These are phyloP conservation scores for Pythium aristosporum DNA, from an alignment of 352 stramenopile genomes.

Conservation along the genomic window DNA sequence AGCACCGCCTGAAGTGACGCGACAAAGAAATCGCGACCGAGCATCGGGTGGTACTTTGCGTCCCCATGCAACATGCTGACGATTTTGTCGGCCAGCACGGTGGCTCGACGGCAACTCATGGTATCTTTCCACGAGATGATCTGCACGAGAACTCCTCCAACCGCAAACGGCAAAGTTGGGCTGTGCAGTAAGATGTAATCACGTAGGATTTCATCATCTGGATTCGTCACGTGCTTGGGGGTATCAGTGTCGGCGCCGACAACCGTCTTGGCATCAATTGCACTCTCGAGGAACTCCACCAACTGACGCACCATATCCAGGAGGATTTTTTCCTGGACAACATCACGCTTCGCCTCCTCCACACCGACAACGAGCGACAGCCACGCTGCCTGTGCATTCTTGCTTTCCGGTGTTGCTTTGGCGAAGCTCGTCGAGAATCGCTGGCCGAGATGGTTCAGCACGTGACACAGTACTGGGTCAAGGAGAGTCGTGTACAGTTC, in stretches of 20 bases:
- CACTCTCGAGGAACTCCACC: conserved; percentile 70
- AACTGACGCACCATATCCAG: conserved; percentile 67
- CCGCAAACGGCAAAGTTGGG: conserved; percentile 40
- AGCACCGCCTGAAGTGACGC: conserved; percentile 55
- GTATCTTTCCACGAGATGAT: conserved; percentile 78
- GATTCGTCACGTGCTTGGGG: conserved; percentile 70
- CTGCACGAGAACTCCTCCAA: conserved; percentile 52
- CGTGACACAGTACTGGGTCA: conserved; percentile 50
- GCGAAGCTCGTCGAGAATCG: conserved; percentile 46
- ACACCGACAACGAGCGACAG: conserved; percentile 56
- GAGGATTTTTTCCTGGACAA: conserved; percentile 70
- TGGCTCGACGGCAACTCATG: conserved; percentile 60
- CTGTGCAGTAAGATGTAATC: conserved; percentile 64
- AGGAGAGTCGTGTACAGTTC: conserved; percentile 59
- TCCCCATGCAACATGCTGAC: conserved; percentile 53
- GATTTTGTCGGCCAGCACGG: conserved; percentile 60
- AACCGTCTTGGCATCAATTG: conserved; percentile 74
- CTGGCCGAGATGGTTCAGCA: conserved; percentile 62
- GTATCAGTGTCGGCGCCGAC: conserved; percentile 68
- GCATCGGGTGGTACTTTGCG: conserved; percentile 36
- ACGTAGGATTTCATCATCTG: conserved; percentile 52
- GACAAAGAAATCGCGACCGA: conserved; percentile 66
- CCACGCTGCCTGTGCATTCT: conserved; percentile 43
- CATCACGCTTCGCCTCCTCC: conserved; percentile 65
- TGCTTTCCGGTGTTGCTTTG: conserved; percentile 25